Base-by-base conservation (phyloP, 768 basidiomycete species). In the Boletus edulis region DNA sequence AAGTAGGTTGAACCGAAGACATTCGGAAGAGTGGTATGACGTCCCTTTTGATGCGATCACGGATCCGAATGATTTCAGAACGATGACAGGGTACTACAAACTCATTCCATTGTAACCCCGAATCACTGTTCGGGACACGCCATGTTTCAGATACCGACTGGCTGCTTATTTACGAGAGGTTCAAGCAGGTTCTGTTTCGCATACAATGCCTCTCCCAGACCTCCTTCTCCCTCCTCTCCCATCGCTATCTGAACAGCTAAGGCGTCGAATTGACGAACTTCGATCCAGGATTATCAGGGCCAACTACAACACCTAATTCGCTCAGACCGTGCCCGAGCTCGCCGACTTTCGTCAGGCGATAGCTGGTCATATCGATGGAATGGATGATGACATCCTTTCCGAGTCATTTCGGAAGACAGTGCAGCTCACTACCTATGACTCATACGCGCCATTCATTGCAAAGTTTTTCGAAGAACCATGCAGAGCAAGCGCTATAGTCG, bases 341-440 rank as follows among this genome's bases (percentile, higher is more conserved):
- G 1, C 27, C 4, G 31, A 43, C 13, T 57, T 20, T 20, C 20
- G 20, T 20, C 20, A 2, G 20, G 20, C 20, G 20, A 20, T 2
- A 20, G 20, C 20, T 11, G 38, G 47, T 7, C 27, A 31, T 22
- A 17, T 51, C 20, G 50, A 52, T 29, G 29, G 27, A 20, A 45
- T 18, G 31, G 39, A 46, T 5, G 44, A 45, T 39, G 41, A 29
- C 8, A 7, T 38, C 12, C 47, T 61, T 29, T 52, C 29, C 24
- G 43, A 58, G 4, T 17, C 31, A 7, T 64, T 55, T 40, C 56
- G 29, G 4, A 22, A 45, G 9, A 54, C 56, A 5, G 62, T 62
- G 3, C 43, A 48, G 14, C 11, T 50, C 20, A 62, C 56, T 17
- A 59, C 56, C 14, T 64, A 64, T 15, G 54, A 56, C 2, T 38